Percentiles rank a stretch among this genome's conserved stretches.
These are phyloP conservation scores for Capronia epimyces DNA, from an alignment of 2,329 filamentous ascomycete species.

Conservation along the genomic window DNA sequence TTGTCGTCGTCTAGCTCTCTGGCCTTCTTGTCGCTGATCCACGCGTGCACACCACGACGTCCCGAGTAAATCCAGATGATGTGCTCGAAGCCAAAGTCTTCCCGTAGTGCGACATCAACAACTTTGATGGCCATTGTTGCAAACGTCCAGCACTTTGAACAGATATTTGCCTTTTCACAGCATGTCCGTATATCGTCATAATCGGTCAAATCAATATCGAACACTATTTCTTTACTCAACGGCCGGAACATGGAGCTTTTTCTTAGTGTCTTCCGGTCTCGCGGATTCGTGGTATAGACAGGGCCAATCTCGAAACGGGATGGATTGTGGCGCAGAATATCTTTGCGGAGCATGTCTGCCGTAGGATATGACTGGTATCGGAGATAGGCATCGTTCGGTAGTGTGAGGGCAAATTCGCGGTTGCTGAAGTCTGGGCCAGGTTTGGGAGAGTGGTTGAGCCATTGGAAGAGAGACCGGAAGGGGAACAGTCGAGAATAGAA, in stretches of 20 bases:
- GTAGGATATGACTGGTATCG: constrained; percentile 79
- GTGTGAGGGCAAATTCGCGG: constrained; percentile 91
- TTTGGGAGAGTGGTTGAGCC: constrained; percentile 88
- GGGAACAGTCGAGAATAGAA: constrained; percentile 97
- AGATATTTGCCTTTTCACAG: constrained; percentile 90
- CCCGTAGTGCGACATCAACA: constrained; percentile 74
- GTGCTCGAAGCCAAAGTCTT: constrained; percentile 95
- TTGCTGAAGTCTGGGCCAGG: constrained; percentile 85
- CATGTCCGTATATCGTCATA: constrained; percentile 97
- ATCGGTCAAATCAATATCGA: constrained; percentile 99
- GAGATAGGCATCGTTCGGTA: constrained; percentile 87
- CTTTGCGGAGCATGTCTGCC: constrained; percentile 74
- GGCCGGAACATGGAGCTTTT: constrained; percentile 79
- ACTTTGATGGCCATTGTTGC: constrained; percentile 98
- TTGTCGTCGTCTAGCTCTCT: constrained; percentile 79
- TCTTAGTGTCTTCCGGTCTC: constrained; percentile 81
- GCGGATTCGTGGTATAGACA: constrained; percentile 90
- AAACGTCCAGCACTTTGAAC: constrained; percentile 90
- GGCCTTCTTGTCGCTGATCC: constrained; percentile 90
- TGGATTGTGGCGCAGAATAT: constrained; percentile 80
- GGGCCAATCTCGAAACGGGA: constrained; percentile 97
- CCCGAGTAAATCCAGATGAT: constrained; percentile 99
- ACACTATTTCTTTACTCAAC: constrained; percentile 87
- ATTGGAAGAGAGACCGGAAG: constrained; percentile 91
- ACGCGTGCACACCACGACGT: constrained; percentile 91